Conservation (phyloP, 495 filamentous ascomycete species). For the Podospora pseudoanserina region DNA sequence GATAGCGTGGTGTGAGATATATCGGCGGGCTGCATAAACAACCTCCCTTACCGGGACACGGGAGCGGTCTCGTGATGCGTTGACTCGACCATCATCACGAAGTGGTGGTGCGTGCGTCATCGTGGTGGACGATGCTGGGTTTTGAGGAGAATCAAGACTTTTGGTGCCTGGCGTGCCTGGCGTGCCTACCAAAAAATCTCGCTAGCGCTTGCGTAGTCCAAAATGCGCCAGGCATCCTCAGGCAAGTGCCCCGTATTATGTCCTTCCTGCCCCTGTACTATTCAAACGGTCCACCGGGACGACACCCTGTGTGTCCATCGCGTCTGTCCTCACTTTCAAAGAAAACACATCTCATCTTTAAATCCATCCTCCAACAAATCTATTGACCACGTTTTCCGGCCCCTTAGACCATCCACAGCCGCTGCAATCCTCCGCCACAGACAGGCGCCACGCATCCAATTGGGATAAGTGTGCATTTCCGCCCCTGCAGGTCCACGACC, state of each 20-base stretch:
- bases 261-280: neutral
- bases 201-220: neutral
- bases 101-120: neutral
- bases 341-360: neutral
- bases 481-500: neutral
- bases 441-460: neutral
- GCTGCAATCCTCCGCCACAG: neutral
- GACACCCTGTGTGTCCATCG: neutral
- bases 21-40: neutral
- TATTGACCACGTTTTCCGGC: neutral
- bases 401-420: too few species aligned
- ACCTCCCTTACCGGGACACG: neutral
- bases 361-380: neutral
- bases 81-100: neutral
- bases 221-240: neutral
- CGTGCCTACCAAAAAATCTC: neutral
- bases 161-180: conserved; percentile 5
- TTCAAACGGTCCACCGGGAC: neutral
- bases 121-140: neutral
- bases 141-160: neutral
- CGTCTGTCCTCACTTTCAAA: neutral
- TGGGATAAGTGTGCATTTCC: neutral
- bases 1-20: neutral
- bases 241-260: neutral
- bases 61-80: neutral